Percentiles rank a stretch among this genome's conserved stretches.
Conservation (phyloP, 352 stramenopile genomes). For the Saprolegnia parasitica region DNA sequence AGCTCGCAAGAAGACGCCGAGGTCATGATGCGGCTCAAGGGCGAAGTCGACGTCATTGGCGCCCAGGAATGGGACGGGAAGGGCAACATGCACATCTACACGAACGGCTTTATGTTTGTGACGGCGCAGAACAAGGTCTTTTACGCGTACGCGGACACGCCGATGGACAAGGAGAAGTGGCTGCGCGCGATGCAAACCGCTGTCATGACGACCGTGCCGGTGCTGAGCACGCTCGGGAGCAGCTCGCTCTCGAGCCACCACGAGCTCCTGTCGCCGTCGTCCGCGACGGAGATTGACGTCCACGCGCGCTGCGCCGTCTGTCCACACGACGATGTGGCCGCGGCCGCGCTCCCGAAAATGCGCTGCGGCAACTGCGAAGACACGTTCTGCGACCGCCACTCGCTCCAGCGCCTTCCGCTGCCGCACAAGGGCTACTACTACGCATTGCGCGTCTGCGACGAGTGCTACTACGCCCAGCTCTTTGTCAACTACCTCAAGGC, state of each 20-base stretch:
- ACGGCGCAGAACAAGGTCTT: conserved; percentile 87
- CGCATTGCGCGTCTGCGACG: conserved; percentile 80
- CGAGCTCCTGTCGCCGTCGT: conserved; percentile 17
- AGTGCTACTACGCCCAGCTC: conserved; percentile 78
- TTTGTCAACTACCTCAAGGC: conserved; percentile 82
- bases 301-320: conserved; percentile 13
- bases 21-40: conserved; percentile 82
- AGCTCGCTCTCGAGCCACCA: conserved; percentile 13
- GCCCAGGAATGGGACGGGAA: conserved; percentile 90
- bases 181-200: conserved; percentile 83
- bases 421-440: conserved; percentile 78
- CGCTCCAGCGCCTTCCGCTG: conserved; percentile 68
- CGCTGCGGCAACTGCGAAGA: conserved; percentile 78
- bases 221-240: conserved; percentile 36
- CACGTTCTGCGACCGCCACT: conserved; percentile 79
- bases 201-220: conserved; percentile 76
- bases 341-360: conserved; percentile 15
- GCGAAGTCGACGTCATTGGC: conserved; percentile 82
- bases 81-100: conserved; percentile 89
- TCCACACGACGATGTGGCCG: conserved; percentile 7
- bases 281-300: conserved; percentile 5
- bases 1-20: conserved; percentile 89
- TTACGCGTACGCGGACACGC: conserved; percentile 81
- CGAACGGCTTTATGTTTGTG: conserved; percentile 83
- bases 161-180: conserved; percentile 89